Evolutionary conservation across 345 rosid species (phyloP), one percentile per base, ranked within the genome.

Genomic region (Heritiera littoralis): DNA sequence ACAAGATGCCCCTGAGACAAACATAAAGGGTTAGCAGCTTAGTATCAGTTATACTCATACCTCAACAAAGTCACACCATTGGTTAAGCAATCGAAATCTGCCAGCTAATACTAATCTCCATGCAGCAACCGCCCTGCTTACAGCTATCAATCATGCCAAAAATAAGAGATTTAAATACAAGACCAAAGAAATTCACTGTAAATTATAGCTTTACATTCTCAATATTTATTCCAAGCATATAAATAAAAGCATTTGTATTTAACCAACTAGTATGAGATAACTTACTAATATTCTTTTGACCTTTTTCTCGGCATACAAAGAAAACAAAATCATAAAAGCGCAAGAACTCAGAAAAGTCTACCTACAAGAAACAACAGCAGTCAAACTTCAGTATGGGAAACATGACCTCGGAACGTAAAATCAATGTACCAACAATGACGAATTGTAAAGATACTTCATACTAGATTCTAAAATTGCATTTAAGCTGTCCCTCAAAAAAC

Each of bases 231-330:
- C 73, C 61, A 46, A 52, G 74, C 74, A 65, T 28, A 59, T 73
- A 55, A 23, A 68, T 9, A 49, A 72, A 49, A 65, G 77, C 11
- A 54, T 49, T 71, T 51, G 28, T 48, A 56, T 78, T 55, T 59
- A 67, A 45, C 51, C 43, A 28, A 78, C 6, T 68, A 35, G 23
- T 18, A 49, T 64, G 28, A 66, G 12, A 75, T 74, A 85, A 87
- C 94, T 91, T 89, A 96, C 98, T 89, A 81, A 92, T 90, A 82
- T 88, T 96, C 89, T 93, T 96, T 77, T 96, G 99, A 64, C 99
- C 95, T 30, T 91, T 92, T 86, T 90, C 97, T 28, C 97, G 98
- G 81, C 97, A 96, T 78, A 96, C 85, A 81, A 96, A 94, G 89
- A 91, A 96, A 75, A 92, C 98, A 91, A 96, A 96, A 81, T 96